phyloP scores from a whole-genome alignment of 2,329 filamentous ascomycete species.

The Arthrobotrys iridis region DNA sequence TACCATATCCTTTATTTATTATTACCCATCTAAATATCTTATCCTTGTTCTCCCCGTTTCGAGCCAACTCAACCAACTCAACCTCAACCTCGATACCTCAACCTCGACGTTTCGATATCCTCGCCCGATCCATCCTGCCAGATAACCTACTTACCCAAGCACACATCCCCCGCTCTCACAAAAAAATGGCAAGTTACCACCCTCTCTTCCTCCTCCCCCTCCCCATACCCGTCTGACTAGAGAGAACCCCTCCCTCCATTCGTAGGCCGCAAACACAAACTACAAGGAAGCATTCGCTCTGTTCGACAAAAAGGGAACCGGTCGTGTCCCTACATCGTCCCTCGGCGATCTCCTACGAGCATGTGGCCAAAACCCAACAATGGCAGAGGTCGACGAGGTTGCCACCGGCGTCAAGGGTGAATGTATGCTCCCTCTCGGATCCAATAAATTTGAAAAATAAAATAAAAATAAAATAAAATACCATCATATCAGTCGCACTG shows the following conservation, averaged over 20 bases:
- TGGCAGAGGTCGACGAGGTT: conserved; percentile 89
- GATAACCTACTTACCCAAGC: too few species aligned
- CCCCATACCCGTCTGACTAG: not conserved
- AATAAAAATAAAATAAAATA: too few species aligned
- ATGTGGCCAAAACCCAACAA: conserved; percentile 96
- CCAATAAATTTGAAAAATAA: not conserved
- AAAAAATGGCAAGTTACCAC: not conserved
- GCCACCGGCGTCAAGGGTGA: conserved; percentile 80
- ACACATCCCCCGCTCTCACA: not conserved
- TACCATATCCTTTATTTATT: too few species aligned
- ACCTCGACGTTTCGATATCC: not conserved
- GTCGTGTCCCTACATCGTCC: conserved; percentile 84
- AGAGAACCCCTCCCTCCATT: not conserved
- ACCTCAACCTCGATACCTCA: not conserved
- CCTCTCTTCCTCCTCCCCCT: not conserved
- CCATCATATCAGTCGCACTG: not conserved
- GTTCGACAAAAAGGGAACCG: conserved; percentile 98
- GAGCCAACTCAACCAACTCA: not conserved
- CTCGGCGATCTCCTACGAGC: conserved; percentile 94
- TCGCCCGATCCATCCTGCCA: not conserved
- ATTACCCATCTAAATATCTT: too few species aligned
- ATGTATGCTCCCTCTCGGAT: conserved; percentile 69
- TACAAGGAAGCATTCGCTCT: conserved; percentile 99
- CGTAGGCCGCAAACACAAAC: conserved; percentile 73
- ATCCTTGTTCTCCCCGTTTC: too few species aligned